phyloP scores from a whole-genome alignment of 306 rosid species.

The Begonia loranthoides region DNA sequence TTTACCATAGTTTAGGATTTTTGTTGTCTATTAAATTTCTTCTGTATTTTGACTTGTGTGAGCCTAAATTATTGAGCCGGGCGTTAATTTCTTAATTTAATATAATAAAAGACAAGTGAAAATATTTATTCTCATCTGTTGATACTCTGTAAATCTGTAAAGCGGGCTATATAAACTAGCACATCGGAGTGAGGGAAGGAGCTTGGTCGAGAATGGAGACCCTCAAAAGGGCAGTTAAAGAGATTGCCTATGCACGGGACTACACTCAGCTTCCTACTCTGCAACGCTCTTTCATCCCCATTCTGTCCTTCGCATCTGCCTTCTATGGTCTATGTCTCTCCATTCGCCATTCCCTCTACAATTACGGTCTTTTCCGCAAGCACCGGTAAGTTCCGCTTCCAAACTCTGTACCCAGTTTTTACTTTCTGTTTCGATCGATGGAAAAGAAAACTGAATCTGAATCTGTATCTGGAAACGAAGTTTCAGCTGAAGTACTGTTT shows the following conservation, averaged over 20 bases:
- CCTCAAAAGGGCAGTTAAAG: conserved; percentile 36
- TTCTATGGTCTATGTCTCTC: conserved; percentile 49
- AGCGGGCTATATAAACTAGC: too few species aligned
- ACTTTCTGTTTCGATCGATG: conserved; percentile 1
- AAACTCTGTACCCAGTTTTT: background rate
- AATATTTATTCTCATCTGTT: too few species aligned
- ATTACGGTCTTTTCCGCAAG: conserved; percentile 19
- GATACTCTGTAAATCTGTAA: too few species aligned
- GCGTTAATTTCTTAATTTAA: too few species aligned
- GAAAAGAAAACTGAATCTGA: background rate
- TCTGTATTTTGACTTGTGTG: too few species aligned
- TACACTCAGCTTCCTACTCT: conserved; percentile 30
- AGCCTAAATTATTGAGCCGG: too few species aligned
- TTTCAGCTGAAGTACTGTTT: background rate
- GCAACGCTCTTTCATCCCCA: conserved; percentile 40
- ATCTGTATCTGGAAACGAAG: background rate
- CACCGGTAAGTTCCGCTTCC: conserved; percentile 27
- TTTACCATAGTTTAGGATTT: too few species aligned
- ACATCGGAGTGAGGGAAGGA: too few species aligned
- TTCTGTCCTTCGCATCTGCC: conserved; percentile 49
- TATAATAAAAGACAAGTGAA: too few species aligned
- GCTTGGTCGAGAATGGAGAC: conserved; percentile 39
- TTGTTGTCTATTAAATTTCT: too few species aligned
- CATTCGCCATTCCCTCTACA: conserved; percentile 50
- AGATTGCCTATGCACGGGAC: conserved; percentile 49